phyloP scores from a whole-genome alignment of 2,329 filamentous ascomycete species.

The Proliferodiscus dingleyae region DNA sequence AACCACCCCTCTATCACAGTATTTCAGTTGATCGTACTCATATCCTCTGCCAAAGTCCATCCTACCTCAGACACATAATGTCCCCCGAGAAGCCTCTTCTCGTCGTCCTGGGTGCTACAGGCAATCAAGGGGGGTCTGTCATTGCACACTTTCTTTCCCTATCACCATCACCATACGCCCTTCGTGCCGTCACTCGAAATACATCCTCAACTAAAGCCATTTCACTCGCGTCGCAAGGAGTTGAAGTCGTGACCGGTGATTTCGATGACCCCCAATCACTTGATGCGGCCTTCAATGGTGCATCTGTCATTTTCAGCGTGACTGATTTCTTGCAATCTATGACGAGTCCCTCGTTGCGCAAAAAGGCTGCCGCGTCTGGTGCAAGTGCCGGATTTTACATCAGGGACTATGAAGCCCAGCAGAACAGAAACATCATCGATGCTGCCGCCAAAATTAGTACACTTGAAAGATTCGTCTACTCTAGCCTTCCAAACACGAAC shows the following conservation, averaged over 20 bases:
- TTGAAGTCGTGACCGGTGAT: slow-evolving; percentile 40
- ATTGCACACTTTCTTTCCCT: slow-evolving; percentile 36
- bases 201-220: slow-evolving; percentile 33
- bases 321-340: slow-evolving; percentile 44
- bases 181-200: slow-evolving; percentile 44
- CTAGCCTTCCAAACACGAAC: slow-evolving; percentile 32
- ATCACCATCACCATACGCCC: slow-evolving; percentile 14
- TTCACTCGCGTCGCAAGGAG: slow-evolving; percentile 34
- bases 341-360: not conserved
- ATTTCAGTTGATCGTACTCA: no score
- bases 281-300: slow-evolving; percentile 37
- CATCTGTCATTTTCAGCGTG: slow-evolving; percentile 48
- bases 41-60: not conserved
- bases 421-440: slow-evolving; percentile 34
- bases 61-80: slow-evolving; percentile 1
- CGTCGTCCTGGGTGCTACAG: slow-evolving; percentile 41
- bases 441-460: slow-evolving; percentile 30
- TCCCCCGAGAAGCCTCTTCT: slow-evolving; percentile 30
- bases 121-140: slow-evolving; percentile 45
- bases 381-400: not conserved
- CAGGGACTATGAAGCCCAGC: slow-evolving; percentile 30
- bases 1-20: no score
- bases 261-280: slow-evolving; percentile 37
- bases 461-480: slow-evolving; percentile 37
- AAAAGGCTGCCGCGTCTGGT: not conserved